Evolutionary conservation across 1,139 yeast species (phyloP), one percentile per base, ranked within the genome.

Genomic region (Candida sp.): DNA sequence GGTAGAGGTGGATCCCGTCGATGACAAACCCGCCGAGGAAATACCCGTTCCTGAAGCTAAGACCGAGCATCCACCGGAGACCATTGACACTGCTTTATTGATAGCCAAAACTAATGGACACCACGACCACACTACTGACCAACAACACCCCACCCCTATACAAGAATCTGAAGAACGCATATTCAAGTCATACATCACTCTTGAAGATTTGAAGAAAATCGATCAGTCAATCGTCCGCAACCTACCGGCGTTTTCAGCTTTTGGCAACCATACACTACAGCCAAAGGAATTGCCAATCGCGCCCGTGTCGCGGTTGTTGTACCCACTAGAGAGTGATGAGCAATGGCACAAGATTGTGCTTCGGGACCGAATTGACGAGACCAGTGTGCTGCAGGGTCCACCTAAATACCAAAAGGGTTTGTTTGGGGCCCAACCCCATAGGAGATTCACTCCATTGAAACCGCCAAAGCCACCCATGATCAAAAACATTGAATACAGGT

Each of bases 381-480:
- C 56, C 46, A 41, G 54, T 23, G 5, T 35, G 4, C 40, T 41
- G 7, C 27, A 30, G 6, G 65, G 71, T 43, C 62, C 73, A 44
- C 83, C 73, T 1, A 78, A 73, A 46, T 75, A 68, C 54, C 86
- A 84, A 55, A 83, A 80, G 61, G 86, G 88, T 3, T 64, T 85
- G 26, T 84, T 84, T 68, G 85, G 86, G 3, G 74, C 81, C 34
- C 83, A 83, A 40, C 70, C 82, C 0, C 88, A 84, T 57, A 80
- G 90, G 58, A 74, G 88, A 46, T 81, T 83, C 54, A 85, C 84
- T 53, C 75, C 77, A 35, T 72, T 89, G 48, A 85, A 86, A 58
- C 96, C 98, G 0, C 99, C 98, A 4, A 82, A 84, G 50, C 98
- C 98, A 0, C 98, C 98, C 7, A 80, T 88, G 27, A 73, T 89